These are phyloP conservation scores for Erigeron philadelphicus DNA, from an alignment of 140 eudicot genomes.

Conservation along the genomic window DNA sequence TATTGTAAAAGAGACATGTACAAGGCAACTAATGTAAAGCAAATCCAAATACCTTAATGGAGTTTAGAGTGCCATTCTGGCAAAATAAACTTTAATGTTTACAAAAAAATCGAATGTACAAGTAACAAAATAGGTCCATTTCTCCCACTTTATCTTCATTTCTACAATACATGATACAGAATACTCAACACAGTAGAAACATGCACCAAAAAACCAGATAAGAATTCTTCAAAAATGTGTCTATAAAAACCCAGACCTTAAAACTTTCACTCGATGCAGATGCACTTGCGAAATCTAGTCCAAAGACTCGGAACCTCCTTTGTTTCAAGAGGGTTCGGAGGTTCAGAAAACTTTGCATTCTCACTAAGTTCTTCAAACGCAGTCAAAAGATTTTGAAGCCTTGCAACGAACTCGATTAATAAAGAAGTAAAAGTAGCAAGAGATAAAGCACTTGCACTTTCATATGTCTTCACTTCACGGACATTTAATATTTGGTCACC, in stretches of 20 bases:
- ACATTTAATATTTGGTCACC: conserved; percentile 58
- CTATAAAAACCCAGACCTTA: neutral
- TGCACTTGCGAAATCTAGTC: conserved; percentile 29
- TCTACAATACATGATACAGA: conserved; percentile 9
- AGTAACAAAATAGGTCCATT: conserved; percentile 17
- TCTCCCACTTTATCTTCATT: conserved; percentile 8
- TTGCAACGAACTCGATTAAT: conserved; percentile 87
- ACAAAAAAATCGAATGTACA: conserved; percentile 13
- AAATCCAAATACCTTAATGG: neutral
- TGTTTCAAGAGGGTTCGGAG: conserved; percentile 35
- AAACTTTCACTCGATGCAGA: conserved; percentile 31
- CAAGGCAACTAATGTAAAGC: neutral
- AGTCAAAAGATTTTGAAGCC: conserved; percentile 81
- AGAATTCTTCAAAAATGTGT: neutral
- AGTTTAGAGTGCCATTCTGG: conserved; percentile 4
- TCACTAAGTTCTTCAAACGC: conserved; percentile 70
- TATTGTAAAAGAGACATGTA: too few species aligned
- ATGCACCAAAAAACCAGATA: neutral
- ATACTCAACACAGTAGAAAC: conserved; percentile 8
- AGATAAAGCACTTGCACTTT: conserved; percentile 83
- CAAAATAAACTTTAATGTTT: neutral
- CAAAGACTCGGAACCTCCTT: conserved; percentile 32
- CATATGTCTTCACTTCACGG: conserved; percentile 68
- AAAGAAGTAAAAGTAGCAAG: conserved; percentile 70
- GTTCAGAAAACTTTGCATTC: conserved; percentile 63